Base-by-base conservation (phyloP, 139 green algal genomes). In the Chlamydomonas sp. region DNA sequence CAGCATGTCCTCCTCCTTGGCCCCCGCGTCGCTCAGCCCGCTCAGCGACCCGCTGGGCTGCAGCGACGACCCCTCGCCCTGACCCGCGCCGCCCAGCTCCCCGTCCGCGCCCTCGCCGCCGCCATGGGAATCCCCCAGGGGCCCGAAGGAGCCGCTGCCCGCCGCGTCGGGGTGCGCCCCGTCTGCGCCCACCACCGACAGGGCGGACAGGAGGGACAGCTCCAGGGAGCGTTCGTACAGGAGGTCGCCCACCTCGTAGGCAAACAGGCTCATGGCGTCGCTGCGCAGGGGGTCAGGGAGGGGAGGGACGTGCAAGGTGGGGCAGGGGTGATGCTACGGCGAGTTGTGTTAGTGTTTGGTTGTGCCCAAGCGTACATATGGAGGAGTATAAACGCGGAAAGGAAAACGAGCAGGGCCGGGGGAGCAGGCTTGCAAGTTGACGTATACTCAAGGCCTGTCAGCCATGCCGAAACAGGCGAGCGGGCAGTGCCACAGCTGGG, bases 191-290 rank as follows among this genome's bases (percentile, higher is more conserved):
- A 93, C 91, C 18, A 90, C 89, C 1, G 87, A 93, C 20, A 95
- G 85, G 1, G 94, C 94, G 68, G 89, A 94, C 62, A 93, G 91
- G 73, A 95, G 92, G 3, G 93, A 93, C 12, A 94, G 84, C 89
- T 96, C 94, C 71, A 96, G 84, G 17, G 83, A 85, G 12, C 94
- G 84, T 61, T 91, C 89, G 3, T 16, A 63, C 63, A 96, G 87
- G 63, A 91, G 85, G 73, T 91, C 90, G 57, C 89, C 91, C 58
- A 95, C 83, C 71, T 96, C 94, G 80, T 94, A 91, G 18, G 91
- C 91, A 84, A 96, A 93, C 62, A 96, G 76, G 2, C 73, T 89
- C 89, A 95, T 91, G 59, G 92, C 93, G 62, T 94, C 84, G 49
- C 83, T 88, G 83, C 59, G n/a, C 59, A 16, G 64, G 49, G 18